These are phyloP conservation scores for Thuidium tamariscinum DNA, from an alignment of 225 moss, liverwort and hornwort genomes.

Conservation along the genomic window DNA sequence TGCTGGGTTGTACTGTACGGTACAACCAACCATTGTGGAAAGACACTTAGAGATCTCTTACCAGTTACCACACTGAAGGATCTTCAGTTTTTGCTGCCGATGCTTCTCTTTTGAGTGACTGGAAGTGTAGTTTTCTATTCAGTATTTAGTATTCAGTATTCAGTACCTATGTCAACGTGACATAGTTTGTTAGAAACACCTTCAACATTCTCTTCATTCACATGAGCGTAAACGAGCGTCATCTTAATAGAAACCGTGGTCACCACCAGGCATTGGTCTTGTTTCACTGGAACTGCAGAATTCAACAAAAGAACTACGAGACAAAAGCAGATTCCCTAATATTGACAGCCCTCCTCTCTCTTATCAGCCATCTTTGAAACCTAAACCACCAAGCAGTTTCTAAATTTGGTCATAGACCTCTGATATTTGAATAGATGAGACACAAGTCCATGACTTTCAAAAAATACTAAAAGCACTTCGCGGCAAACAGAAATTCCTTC, in stretches of 20 bases:
- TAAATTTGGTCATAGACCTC: not conserved
- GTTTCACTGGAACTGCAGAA: not conserved
- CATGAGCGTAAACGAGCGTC: not conserved
- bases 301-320: too few species aligned
- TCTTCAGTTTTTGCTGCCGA: not conserved
- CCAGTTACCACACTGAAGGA: not conserved
- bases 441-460: not conserved
- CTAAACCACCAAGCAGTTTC: not conserved
- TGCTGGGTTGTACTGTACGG: not conserved
- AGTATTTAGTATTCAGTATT: not conserved
- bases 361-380: not conserved
- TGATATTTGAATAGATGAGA: not conserved
- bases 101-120: not conserved
- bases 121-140: not conserved
- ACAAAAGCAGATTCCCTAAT: not conserved
- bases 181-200: not conserved
- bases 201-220: not conserved
- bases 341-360: not conserved
- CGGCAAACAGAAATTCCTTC: not conserved
- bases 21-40: not conserved
- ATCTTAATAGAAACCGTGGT: not conserved
- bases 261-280: not conserved
- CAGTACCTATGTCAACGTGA: not conserved
- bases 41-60: too few species aligned
- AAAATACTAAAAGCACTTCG: not conserved